Evolutionary conservation across 805 yeast species (phyloP).

Genomic region (Priceomyces carsonii): DNA sequence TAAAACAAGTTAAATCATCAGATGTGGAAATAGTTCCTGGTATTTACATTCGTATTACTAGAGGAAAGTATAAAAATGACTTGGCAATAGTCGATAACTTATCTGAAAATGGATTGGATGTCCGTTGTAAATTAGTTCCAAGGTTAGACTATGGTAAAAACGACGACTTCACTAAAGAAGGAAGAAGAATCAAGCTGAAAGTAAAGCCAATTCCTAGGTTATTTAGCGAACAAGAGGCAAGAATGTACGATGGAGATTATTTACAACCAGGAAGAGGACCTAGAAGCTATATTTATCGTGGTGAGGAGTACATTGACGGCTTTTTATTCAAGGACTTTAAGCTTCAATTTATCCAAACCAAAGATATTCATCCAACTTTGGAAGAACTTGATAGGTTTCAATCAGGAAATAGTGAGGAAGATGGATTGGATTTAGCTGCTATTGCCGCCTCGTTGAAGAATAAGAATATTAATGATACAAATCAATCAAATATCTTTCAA

Average conservation of each 20-base stretch:
- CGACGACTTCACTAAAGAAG: constrained; percentile 50
- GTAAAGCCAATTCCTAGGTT: constrained; percentile 82
- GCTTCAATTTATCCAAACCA: constrained; percentile 76
- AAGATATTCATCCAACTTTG: constrained; percentile 79
- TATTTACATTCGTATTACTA: constrained; percentile 82
- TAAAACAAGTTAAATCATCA: constrained; percentile 84
- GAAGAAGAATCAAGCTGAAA: constrained; percentile 51
- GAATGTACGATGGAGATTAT: constrained; percentile 75
- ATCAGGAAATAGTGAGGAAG: constrained; percentile 70
- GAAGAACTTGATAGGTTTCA: constrained; percentile 86
- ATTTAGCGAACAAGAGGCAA: constrained; percentile 87
- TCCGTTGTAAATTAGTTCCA: constrained; percentile 89
- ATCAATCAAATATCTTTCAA: constrained; percentile 56
- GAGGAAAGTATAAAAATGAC: constrained; percentile 92
- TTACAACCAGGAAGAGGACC: constrained; percentile 66
- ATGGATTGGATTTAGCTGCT: constrained; percentile 81
- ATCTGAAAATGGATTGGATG: constrained; percentile 94
- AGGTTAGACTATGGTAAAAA: constrained; percentile 86
- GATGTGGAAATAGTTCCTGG: constrained; percentile 92
- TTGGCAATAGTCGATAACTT: constrained; percentile 90
- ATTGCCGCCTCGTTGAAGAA: constrained; percentile 84
- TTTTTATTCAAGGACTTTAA: constrained; percentile 84
- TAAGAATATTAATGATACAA: constrained; percentile 26
- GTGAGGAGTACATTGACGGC: constrained; percentile 90
- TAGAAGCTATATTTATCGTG: constrained; percentile 66